Conservation (phyloP, 192 early-diverging fungal species). For the Entomortierella beljakovae region DNA sequence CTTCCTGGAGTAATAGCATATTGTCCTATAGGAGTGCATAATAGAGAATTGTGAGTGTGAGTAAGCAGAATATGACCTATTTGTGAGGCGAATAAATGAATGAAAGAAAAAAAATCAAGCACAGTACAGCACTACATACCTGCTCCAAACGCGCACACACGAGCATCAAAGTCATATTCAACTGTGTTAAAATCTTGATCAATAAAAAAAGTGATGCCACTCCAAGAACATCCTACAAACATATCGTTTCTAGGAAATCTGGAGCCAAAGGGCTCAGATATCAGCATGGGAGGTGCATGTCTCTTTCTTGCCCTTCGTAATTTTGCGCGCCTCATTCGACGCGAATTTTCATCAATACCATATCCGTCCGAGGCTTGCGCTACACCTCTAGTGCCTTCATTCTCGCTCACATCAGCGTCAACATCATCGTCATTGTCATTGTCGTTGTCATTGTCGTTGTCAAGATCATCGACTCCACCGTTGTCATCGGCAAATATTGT, state of each 20-base stretch:
- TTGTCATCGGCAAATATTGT: slow-evolving; percentile 12
- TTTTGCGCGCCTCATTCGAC: neutral
- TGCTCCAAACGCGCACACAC: slow-evolving; percentile 70
- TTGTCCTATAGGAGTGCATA: slow-evolving; percentile 43
- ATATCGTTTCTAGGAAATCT: slow-evolving; percentile 56
- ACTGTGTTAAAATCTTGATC: slow-evolving; percentile 63
- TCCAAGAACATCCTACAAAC: slow-evolving; percentile 70
- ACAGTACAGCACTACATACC: too few relatives aligned
- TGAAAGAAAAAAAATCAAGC: neutral
- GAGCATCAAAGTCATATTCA: slow-evolving; percentile 67
- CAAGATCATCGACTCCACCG: slow-evolving; percentile 16
- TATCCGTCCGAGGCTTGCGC: neutral
- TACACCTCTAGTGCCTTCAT: neutral
- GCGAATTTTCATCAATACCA: neutral
- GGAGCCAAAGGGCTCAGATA: slow-evolving; percentile 46
- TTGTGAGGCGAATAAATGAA: neutral
- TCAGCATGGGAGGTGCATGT: slow-evolving; percentile 17
- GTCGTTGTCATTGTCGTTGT: slow-evolving; percentile 10
- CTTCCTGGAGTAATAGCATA: slow-evolving; percentile 60
- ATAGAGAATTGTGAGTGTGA: neutral
- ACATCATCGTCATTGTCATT: neutral
- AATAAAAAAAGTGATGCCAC: slow-evolving; percentile 67
- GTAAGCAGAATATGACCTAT: neutral
- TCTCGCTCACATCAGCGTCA: neutral
- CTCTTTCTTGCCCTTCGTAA: slow-evolving; percentile 10